phyloP scores from a whole-genome alignment of 345 rosid genomes.

The Reutealis trisperma region DNA sequence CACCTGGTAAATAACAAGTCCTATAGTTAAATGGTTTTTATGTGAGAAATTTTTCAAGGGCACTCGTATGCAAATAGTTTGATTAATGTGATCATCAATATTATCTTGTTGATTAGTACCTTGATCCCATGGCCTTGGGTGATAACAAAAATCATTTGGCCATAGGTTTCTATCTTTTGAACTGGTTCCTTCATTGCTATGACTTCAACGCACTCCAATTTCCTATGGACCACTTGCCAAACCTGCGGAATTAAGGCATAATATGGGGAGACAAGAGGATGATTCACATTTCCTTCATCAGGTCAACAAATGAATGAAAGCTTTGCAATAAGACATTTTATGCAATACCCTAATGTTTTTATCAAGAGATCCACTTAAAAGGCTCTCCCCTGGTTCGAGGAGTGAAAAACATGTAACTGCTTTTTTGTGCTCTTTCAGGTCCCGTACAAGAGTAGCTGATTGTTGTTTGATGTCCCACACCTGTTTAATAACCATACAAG shows the following conservation, averaged over 20 bases:
- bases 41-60: background rate
- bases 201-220: slow-evolving; percentile 68
- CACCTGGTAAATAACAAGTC: slow-evolving; percentile 42
- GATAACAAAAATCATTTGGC: slow-evolving; percentile 49
- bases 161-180: slow-evolving; percentile 53
- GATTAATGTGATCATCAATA: too few relatives aligned
- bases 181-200: slow-evolving; percentile 63
- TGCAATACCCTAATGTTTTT: slow-evolving; percentile 62
- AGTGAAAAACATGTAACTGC: slow-evolving; percentile 80
- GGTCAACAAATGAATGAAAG: background rate
- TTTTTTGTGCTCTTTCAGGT: slow-evolving; percentile 72
- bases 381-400: slow-evolving; percentile 66
- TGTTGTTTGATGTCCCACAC: slow-evolving; percentile 72
- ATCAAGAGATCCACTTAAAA: slow-evolving; percentile 88
- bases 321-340: background rate
- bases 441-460: slow-evolving; percentile 57
- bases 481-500: slow-evolving; percentile 30
- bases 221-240: slow-evolving; percentile 70
- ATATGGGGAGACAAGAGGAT: background rate
- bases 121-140: slow-evolving; percentile 62
- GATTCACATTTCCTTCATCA: background rate
- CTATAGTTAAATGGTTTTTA: background rate
- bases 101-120: slow-evolving; percentile 34
- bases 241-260: slow-evolving; percentile 41
- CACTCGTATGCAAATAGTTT: too few relatives aligned